Conservation (phyloP, 1,284 basidiomycete genomes). For the Moesziomyces sp. region DNA sequence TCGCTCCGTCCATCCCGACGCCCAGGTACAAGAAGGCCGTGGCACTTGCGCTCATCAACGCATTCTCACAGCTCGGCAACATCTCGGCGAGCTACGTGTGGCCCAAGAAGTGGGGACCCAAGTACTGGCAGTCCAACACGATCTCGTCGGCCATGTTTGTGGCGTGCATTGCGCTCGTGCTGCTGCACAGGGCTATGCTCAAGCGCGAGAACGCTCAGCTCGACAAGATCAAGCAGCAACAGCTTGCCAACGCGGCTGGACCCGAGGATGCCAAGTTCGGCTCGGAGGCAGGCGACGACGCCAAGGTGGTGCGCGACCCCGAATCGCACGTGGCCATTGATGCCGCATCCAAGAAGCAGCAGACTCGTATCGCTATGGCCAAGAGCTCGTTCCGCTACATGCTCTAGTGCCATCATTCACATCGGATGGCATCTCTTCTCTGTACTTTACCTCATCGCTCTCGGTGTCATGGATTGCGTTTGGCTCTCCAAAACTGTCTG, state of each 20-base stretch:
- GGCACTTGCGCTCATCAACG: conserved; percentile 65
- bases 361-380: conserved; percentile 33
- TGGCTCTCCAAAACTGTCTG: too few relatives aligned
- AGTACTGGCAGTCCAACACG: conserved; percentile 53
- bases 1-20: conserved; percentile 46
- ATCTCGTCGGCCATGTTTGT: conserved; percentile 44
- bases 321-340: conserved; percentile 6
- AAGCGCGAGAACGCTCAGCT: conserved; percentile 41
- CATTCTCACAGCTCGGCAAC: conserved; percentile 69
- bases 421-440: too few relatives aligned
- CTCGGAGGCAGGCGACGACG: neutral
- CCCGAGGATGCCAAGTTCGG: conserved; percentile 1
- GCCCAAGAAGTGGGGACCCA: conserved; percentile 50
- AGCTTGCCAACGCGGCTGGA: neutral
- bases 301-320: conserved; percentile 10
- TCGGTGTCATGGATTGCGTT: too few relatives aligned
- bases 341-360: conserved; percentile 17
- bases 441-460: too few relatives aligned
- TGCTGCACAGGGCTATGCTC: conserved; percentile 46
- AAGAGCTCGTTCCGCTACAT: conserved; percentile 48
- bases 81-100: conserved; percentile 66
- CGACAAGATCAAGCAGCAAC: conserved; percentile 23
- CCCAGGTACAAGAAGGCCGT: conserved; percentile 56
- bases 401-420: conserved; percentile 6
- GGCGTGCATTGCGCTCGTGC: conserved; percentile 40